Evolutionary conservation across 2,329 filamentous ascomycete species (phyloP).

Genomic region (Coleophoma eucalyptorum): DNA sequence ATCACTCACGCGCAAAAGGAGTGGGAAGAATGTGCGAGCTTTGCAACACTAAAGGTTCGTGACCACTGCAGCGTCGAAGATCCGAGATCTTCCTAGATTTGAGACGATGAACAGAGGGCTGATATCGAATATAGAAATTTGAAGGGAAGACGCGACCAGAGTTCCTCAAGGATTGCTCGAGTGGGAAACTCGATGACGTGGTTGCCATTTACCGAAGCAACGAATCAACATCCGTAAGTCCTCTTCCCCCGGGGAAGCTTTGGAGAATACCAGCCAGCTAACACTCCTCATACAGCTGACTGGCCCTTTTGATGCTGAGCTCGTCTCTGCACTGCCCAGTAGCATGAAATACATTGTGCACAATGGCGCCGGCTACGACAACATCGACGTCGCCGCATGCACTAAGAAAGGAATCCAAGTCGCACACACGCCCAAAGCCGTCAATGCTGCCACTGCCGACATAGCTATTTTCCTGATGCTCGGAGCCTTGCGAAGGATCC

Average conservation of each 20-base stretch:
- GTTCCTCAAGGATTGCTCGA: conserved; percentile 64
- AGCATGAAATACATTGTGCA: conserved; percentile 54
- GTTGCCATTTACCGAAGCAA: conserved; percentile 69
- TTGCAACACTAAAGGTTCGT: conserved; percentile 19
- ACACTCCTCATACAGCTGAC: conserved; percentile 38
- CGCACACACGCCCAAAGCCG: conserved; percentile 72
- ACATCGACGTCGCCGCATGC: conserved; percentile 70
- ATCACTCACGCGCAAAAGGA: conserved; percentile 19
- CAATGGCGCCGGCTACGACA: conserved; percentile 77
- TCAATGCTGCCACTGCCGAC: conserved; percentile 79
- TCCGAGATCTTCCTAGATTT: too few relatives aligned
- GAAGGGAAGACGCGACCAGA: conserved; percentile 52
- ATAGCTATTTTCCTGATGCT: conserved; percentile 75
- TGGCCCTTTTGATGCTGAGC: conserved; percentile 64
- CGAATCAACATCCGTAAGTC: conserved; percentile 46
- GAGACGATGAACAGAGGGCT: too few relatives aligned
- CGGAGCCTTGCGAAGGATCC: conserved; percentile 71
- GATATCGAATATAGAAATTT: conserved; percentile 11
- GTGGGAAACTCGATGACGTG: conserved; percentile 60
- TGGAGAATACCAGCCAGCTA: neutral
- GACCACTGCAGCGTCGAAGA: neutral
- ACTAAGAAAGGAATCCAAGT: conserved; percentile 57
- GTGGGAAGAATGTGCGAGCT: conserved; percentile 19
- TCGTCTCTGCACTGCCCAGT: conserved; percentile 52
- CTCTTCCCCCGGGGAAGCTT: too few relatives aligned